These are phyloP conservation scores for Nepenthes alata DNA, from an alignment of 179 eudicot species.

Conservation along the genomic window DNA sequence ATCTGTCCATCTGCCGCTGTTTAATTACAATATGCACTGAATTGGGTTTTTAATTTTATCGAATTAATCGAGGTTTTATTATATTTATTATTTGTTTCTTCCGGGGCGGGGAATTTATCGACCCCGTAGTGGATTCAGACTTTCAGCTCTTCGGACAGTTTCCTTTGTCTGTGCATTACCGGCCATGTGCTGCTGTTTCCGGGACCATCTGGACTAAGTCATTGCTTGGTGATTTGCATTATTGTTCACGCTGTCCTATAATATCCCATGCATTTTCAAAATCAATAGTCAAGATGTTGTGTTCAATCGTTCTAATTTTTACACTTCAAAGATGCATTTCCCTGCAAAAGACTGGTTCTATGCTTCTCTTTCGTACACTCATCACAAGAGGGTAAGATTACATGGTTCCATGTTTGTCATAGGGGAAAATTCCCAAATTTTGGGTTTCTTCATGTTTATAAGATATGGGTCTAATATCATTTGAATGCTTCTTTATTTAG, in stretches of 20 bases:
- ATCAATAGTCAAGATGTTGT: no score
- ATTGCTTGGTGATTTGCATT: not conserved
- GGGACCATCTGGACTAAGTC: not conserved
- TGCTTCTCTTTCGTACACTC: no score
- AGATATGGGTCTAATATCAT: no score
- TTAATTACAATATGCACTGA: not conserved
- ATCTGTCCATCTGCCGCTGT: not conserved
- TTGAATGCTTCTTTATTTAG: no score
- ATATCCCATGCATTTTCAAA: not conserved
- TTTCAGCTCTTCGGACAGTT: not conserved
- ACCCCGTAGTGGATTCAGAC: not conserved
- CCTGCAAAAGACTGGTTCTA: no score
- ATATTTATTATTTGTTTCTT: not conserved
- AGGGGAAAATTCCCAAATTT: no score
- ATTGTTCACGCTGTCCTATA: not conserved
- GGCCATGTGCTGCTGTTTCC: conserved; percentile 7
- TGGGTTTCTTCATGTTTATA: no score
- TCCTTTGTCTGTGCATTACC: not conserved
- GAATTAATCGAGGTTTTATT: no score
- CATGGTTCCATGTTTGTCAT: no score
- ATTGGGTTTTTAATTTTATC: not conserved
- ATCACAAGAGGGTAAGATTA: no score
- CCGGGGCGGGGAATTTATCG: not conserved
- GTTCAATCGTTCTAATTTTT: no score
- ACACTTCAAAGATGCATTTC: no score